Conservation (phyloP, 2,329 filamentous ascomycete species). For the Penicillium sp. region DNA sequence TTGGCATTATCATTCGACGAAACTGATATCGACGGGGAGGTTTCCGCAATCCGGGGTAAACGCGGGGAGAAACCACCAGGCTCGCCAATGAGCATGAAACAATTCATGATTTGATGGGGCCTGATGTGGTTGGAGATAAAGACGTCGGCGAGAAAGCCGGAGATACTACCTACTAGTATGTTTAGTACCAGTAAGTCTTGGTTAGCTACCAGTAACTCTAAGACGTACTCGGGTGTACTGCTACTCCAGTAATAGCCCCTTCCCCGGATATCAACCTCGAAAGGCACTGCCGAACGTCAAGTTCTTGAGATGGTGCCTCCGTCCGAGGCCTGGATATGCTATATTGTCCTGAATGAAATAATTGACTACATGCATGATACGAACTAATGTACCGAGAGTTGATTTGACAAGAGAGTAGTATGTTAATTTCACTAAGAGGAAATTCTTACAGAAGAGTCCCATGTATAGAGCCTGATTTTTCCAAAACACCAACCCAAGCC, state of each 20-base stretch:
- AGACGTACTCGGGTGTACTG: no score
- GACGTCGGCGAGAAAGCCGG: constrained; percentile 8
- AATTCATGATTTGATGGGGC: background rate
- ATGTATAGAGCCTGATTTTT: constrained; percentile 15
- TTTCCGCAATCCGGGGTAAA: constrained; percentile 14
- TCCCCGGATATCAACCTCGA: no score
- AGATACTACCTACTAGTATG: no score
- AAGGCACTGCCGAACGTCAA: no score
- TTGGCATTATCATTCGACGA: background rate
- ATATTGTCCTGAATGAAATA: no score
- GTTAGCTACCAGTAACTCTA: no score
- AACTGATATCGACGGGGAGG: background rate
- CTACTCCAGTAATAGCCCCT: no score
- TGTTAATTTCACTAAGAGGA: constrained; percentile 7
- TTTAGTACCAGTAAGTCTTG: no score
- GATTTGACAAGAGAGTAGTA: constrained; percentile 10
- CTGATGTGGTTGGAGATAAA: background rate
- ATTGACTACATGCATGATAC: no score
- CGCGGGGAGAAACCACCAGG: constrained; percentile 9
- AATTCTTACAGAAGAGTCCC: constrained; percentile 9
- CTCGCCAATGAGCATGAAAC: background rate
- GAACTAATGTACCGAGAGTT: no score
- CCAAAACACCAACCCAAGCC: constrained; percentile 12
- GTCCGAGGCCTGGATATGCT: no score
- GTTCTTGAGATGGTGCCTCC: no score